phyloP scores from a whole-genome alignment of 2,329 filamentous ascomycete species.

The Drechslerella stenobrocha region DNA sequence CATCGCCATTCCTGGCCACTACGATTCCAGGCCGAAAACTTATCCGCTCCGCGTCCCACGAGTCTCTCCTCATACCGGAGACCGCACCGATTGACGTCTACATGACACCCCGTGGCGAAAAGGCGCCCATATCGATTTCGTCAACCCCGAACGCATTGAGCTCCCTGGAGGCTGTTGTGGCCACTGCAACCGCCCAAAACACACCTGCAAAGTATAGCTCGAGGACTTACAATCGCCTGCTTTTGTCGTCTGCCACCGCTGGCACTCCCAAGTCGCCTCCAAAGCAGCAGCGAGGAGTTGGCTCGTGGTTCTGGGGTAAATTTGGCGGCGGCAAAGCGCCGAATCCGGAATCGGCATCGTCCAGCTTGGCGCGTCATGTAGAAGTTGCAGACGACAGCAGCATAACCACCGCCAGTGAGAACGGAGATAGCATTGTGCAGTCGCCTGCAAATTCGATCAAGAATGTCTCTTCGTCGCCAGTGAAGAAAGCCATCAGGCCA shows the following conservation, averaged over 20 bases:
- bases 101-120: conserved; percentile 32
- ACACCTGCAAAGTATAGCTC: conserved; percentile 44
- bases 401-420: conserved; percentile 25
- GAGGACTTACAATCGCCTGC: conserved; percentile 35
- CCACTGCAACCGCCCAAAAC: conserved; percentile 42
- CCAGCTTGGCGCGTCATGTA: conserved; percentile 37
- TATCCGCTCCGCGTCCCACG: conserved; percentile 39
- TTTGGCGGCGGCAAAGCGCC: conserved; percentile 23
- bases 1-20: conserved; percentile 43
- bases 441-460: conserved; percentile 40
- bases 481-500: conserved; percentile 27
- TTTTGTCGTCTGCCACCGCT: conserved; percentile 27
- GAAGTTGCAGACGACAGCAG: conserved; percentile 45
- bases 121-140: conserved; percentile 35
- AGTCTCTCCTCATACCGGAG: conserved; percentile 38
- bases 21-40: conserved; percentile 45
- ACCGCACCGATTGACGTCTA: conserved; percentile 41
- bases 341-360: conserved; percentile 27
- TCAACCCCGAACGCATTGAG: conserved; percentile 29
- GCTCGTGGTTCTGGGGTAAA: conserved; percentile 44
- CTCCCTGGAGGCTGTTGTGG: conserved; percentile 37
- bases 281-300: conserved; percentile 38
- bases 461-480: conserved; percentile 25
- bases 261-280: conserved; percentile 13
- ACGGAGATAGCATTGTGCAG: conserved; percentile 18